Percentiles rank a stretch among this genome's conserved stretches.
These are phyloP conservation scores for Calocybe cyanea DNA, from an alignment of 768 basidiomycete genomes.

Conservation along the genomic window DNA sequence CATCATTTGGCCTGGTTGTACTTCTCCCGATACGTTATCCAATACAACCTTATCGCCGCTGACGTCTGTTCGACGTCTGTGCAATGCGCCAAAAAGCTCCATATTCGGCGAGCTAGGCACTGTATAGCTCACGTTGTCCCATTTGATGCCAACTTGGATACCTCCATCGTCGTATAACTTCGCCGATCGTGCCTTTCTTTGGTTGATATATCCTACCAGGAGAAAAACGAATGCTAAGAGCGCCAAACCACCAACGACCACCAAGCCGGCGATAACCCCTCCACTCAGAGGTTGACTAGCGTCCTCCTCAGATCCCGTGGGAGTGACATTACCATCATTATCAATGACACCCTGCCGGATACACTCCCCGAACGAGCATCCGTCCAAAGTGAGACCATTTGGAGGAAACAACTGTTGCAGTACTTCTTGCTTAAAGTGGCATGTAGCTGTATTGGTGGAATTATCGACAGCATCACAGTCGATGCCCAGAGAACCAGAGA, in stretches of 20 bases:
- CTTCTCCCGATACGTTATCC: conserved; percentile 62
- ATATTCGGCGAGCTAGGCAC: conserved; percentile 33
- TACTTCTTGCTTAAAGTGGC: conserved; percentile 71
- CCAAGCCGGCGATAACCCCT: conserved; percentile 89
- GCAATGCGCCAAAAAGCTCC: conserved; percentile 11
- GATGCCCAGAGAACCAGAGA: conserved; percentile 64
- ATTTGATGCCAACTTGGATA: conserved; percentile 61
- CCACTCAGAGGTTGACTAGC: conserved; percentile 52
- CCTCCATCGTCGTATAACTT: conserved; percentile 34
- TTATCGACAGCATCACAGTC: conserved; percentile 52
- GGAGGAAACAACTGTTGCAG: conserved; percentile 72
- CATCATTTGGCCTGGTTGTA: conserved; percentile 82
- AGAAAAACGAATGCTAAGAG: conserved; percentile 56
- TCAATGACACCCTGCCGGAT: conserved; percentile 79
- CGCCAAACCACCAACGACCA: conserved; percentile 71
- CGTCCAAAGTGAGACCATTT: conserved; percentile 64
- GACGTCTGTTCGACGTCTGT: conserved; percentile 11
- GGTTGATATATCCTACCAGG: conserved; percentile 55
- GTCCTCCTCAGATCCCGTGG: conserved; percentile 19
- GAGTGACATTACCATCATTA: conserved; percentile 33
- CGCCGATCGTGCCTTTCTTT: conserved; percentile 55
- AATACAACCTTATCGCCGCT: conserved; percentile 63
- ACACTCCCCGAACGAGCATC: conserved; percentile 87
- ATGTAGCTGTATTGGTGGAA: conserved; percentile 48
- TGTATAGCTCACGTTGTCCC: conserved; percentile 66